Percentiles rank a stretch among this genome's conserved stretches.
These are phyloP conservation scores for Gardenia jasminoides DNA, from an alignment of 257 asterid species.

Conservation along the genomic window DNA sequence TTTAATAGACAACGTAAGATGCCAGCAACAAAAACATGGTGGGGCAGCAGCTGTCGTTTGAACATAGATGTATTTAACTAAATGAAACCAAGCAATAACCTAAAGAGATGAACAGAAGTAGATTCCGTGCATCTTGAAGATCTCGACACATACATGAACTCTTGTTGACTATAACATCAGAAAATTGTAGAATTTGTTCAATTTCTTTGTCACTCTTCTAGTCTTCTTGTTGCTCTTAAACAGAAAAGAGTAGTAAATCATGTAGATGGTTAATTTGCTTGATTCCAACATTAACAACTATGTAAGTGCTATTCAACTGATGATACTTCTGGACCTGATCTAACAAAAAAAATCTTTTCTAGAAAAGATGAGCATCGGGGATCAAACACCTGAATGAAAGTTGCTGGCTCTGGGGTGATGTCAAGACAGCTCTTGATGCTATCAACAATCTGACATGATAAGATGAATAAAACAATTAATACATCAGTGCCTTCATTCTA, in stretches of 20 bases:
- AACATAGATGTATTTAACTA: neutral
- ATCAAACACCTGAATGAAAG: constrained; percentile 31
- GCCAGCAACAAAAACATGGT: neutral
- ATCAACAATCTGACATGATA: constrained; percentile 45
- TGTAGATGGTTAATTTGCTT: neutral
- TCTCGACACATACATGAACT: neutral
- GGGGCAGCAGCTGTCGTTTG: neutral
- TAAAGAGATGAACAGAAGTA: neutral
- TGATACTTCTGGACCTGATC: neutral
- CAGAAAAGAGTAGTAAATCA: neutral
- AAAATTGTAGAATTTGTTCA: neutral
- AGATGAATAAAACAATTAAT: neutral
- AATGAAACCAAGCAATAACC: neutral
- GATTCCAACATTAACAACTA: neutral
- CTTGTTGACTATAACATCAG: neutral
- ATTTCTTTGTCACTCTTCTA: neutral
- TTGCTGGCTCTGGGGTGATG: constrained; percentile 45
- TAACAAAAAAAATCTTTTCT: neutral
- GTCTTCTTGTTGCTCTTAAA: neutral
- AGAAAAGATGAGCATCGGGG: neutral
- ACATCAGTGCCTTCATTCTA: neutral
- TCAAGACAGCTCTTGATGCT: constrained; percentile 47
- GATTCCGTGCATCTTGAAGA: neutral
- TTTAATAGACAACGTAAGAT: neutral
- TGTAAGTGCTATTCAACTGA: neutral